Conservation (phyloP, 176 grass and related monocot species). For the Triticum timopheevii region DNA sequence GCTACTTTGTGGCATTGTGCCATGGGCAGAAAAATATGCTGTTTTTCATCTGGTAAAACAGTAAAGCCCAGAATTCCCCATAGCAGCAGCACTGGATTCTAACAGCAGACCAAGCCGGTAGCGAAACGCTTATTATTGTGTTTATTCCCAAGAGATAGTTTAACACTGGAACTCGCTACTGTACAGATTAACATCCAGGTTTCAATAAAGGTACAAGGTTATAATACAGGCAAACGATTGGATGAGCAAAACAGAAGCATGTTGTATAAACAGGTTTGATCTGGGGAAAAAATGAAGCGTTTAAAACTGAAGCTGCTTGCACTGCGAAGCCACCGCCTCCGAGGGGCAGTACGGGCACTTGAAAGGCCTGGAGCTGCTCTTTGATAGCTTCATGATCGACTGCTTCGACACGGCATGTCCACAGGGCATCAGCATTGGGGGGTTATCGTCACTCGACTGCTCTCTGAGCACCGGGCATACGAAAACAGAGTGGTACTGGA, state of each 20-base stretch:
- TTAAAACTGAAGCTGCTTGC: slow-evolving; percentile 88
- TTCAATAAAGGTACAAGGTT: slow-evolving; percentile 27
- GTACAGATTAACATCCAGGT: slow-evolving; percentile 38
- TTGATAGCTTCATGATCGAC: slow-evolving; percentile 71
- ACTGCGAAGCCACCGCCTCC: slow-evolving; percentile 57
- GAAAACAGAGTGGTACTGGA: slow-evolving; percentile 85
- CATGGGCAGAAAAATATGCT: neutral
- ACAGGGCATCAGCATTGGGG: slow-evolving; percentile 92
- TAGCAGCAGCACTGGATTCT: neutral
- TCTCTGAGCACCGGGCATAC: slow-evolving; percentile 87
- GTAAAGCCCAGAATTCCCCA: neutral
- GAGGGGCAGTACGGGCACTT: slow-evolving; percentile 90
- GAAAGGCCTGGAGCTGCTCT: slow-evolving; percentile 78
- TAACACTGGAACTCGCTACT: slow-evolving; percentile 6
- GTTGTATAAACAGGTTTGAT: slow-evolving; percentile 34
- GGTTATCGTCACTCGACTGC: slow-evolving; percentile 82
- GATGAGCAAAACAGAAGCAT: slow-evolving; percentile 18
- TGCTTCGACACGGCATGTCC: slow-evolving; percentile 85
- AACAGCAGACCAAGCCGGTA: neutral
- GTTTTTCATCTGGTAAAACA: neutral
- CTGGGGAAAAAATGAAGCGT: slow-evolving; percentile 24
- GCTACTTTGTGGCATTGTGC: neutral
- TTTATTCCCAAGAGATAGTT: neutral
- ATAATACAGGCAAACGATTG: slow-evolving; percentile 42
- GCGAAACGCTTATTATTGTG: neutral